phyloP scores from a whole-genome alignment of 2,329 filamentous ascomycete species.

The Colletotrichum salicis region DNA sequence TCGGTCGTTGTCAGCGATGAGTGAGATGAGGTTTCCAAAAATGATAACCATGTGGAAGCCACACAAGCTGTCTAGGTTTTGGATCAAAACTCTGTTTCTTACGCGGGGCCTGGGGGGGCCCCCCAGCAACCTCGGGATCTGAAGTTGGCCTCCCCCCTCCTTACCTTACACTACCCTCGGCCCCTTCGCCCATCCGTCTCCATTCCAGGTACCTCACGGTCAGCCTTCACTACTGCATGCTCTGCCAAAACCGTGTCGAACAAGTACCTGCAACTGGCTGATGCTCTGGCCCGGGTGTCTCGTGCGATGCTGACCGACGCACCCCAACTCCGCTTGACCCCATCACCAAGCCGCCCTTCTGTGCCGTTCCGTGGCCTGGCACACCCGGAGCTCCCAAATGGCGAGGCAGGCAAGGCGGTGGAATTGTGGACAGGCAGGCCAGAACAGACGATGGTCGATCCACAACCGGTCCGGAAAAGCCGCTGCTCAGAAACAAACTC shows the following conservation, averaged over 20 bases:
- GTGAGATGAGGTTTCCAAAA: constrained; percentile 32
- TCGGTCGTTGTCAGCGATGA: constrained; percentile 28
- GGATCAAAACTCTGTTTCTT: constrained; percentile 34
- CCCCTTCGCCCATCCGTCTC: neutral
- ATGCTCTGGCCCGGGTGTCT: constrained; percentile 9
- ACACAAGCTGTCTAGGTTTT: constrained; percentile 28
- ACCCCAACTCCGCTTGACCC: constrained; percentile 14
- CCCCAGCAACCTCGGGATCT: constrained; percentile 31
- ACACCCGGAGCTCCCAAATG: neutral
- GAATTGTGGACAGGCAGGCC: neutral
- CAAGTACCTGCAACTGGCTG: constrained; percentile 10
- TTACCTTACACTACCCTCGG: neutral
- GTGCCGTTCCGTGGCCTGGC: constrained; percentile 18
- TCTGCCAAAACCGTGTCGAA: constrained; percentile 10
- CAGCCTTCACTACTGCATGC: neutral
- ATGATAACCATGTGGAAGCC: constrained; percentile 37
- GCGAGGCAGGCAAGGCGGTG: constrained; percentile 3
- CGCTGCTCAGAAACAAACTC: constrained; percentile 33
- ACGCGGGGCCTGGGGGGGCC: neutral
- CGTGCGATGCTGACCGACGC: constrained; percentile 3
- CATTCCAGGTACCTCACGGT: constrained; percentile 1
- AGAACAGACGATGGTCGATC: constrained; percentile 13
- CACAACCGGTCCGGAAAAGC: constrained; percentile 24
- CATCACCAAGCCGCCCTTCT: neutral
- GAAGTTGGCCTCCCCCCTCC: constrained; percentile 20